phyloP scores from a whole-genome alignment of 2,329 filamentous ascomycete genomes.

The Neocatenulostroma microsporum region DNA sequence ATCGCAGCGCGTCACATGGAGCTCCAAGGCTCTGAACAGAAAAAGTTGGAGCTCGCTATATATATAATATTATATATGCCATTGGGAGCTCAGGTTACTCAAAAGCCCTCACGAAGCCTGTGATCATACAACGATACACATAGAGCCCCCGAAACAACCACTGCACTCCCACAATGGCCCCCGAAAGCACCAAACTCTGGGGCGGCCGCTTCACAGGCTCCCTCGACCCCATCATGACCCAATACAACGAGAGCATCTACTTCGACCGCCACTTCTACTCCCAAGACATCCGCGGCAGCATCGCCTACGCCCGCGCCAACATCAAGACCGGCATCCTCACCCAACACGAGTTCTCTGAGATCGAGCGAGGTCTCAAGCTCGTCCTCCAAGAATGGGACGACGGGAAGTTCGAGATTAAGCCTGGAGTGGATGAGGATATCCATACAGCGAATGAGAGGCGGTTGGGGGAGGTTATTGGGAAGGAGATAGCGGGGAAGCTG shows the following conservation, averaged over 20 bases:
- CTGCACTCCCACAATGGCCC: not conserved
- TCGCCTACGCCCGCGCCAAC: constrained; percentile 77
- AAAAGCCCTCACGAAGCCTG: too few relatives aligned
- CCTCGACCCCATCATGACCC: constrained; percentile 76
- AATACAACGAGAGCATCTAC: constrained; percentile 74
- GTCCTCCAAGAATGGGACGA: constrained; percentile 46
- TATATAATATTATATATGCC: not conserved
- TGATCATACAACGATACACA: too few relatives aligned
- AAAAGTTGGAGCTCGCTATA: not conserved
- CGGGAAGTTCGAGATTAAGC: constrained; percentile 39
- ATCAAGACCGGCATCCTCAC: constrained; percentile 66
- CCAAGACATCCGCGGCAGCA: constrained; percentile 70
- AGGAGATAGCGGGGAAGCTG: constrained; percentile 76
- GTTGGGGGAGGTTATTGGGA: constrained; percentile 74
- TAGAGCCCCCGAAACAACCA: too few relatives aligned
- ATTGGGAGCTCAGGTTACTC: not conserved
- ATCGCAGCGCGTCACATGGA: not conserved
- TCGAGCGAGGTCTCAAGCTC: constrained; percentile 61
- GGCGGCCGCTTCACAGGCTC: constrained; percentile 59
- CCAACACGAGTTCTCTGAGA: constrained; percentile 61
- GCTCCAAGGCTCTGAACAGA: not conserved
- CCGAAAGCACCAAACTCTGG: constrained; percentile 45
- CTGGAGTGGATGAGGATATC: constrained; percentile 46
- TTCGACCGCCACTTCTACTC: constrained; percentile 72
- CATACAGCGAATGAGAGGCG: constrained; percentile 49